Evolutionary conservation across 805 yeast genomes (phyloP).

Genomic region (Metschnikowia colocasiae): DNA sequence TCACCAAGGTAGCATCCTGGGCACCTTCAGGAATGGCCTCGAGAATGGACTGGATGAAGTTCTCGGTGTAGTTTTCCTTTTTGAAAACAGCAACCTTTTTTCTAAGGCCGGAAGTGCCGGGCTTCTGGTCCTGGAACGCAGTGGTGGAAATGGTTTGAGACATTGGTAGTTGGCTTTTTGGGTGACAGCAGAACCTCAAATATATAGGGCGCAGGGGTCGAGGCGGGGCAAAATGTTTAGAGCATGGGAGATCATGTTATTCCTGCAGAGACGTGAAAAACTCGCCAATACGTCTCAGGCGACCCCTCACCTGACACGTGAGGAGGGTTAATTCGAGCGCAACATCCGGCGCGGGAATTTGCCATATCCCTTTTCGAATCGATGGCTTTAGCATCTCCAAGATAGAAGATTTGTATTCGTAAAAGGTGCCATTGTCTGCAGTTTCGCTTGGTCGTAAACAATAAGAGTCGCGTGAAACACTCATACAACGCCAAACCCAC

Average conservation of each 20-base stretch:
- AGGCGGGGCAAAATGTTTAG: slow-evolving; percentile 6
- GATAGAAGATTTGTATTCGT: no score
- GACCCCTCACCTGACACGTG: slow-evolving; percentile 1
- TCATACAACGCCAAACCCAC: no score
- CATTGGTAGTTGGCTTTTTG: slow-evolving; percentile 10
- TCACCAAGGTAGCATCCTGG: slow-evolving; percentile 67
- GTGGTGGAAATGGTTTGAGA: slow-evolving; percentile 49
- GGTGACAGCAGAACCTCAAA: not conserved
- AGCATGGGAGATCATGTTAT: not conserved
- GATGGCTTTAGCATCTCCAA: not conserved
- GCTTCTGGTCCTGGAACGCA: slow-evolving; percentile 87
- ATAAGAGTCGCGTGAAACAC: not conserved
- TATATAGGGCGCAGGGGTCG: slow-evolving; percentile 2
- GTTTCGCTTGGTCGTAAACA: not conserved
- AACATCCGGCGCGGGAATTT: not conserved
- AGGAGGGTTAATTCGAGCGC: not conserved
- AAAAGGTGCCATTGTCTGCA: not conserved
- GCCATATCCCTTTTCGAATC: not conserved
- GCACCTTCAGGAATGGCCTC: slow-evolving; percentile 90
- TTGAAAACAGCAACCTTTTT: slow-evolving; percentile 86
- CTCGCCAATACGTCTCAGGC: not conserved
- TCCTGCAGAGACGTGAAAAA: slow-evolving; percentile 1
- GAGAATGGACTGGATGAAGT: slow-evolving; percentile 84
- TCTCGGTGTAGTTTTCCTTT: slow-evolving; percentile 79
- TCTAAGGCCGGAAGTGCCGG: slow-evolving; percentile 96